Evolutionary conservation across 2,329 filamentous ascomycete genomes (phyloP), one percentile per base, ranked within the genome.

Genomic region (Phaeosphaeria sp.): DNA sequence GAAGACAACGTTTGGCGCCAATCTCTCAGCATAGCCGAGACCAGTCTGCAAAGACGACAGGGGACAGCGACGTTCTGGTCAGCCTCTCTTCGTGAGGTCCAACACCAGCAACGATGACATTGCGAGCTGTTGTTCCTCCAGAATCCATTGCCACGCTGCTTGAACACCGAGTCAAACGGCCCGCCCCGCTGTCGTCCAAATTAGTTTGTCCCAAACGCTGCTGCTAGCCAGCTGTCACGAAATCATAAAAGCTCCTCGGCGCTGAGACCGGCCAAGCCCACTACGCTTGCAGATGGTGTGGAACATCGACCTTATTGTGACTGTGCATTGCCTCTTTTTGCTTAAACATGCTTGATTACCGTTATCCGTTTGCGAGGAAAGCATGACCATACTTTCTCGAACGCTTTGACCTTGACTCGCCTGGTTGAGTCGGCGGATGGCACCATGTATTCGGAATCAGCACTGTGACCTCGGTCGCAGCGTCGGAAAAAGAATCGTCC

Each of bases 161-260:
- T 36, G 30, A 36, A 13, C 30, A 36, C 30, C 6, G 11, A 7
- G 11, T 47, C 39, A 25, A 49, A 43, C 64, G 64, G 64, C 51
- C 63, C 64, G 64, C 63, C 43, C 64, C 63, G 63, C 59, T 57
- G 59, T 62, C 50, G 51, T 36, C 30, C 30, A 36, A 36, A 13
- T 36, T 36, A 36, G 30, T 13, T 13, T 36, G 30, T 13, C 30
- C 49, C 53, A 36, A 39, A 22, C 27, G 42, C 43, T 25, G 47
- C 30, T 24, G 15, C 36, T 30, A 54, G 51, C 43, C 42, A 15
- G 30, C 24, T 25, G 33, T 49, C 45, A 30, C 33, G 45, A 48
- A 27, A 43, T 53, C 46, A 49, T 33, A 18, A 33, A 30, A 11
- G n/a, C 27, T 49, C 25, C 7, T 54, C 51, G 47, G 55, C 49